Conservation (phyloP, 257 asterid genomes). For the Fraxinus pennsylvanica region DNA sequence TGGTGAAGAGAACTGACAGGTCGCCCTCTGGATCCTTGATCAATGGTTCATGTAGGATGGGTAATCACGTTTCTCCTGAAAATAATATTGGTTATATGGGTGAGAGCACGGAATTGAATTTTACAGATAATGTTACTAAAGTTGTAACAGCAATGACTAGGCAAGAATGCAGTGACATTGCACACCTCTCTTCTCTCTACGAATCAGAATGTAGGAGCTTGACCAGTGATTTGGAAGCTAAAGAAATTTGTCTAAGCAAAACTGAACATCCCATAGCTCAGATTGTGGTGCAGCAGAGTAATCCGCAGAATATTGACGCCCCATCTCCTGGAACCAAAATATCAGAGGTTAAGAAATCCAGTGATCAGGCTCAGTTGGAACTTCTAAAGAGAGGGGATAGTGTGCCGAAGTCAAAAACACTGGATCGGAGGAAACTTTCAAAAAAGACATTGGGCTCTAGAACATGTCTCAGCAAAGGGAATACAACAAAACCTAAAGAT, state of each 20-base stretch:
- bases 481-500: constrained; percentile 43
- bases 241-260: constrained; percentile 22
- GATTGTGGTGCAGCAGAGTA: constrained; percentile 30
- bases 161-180: constrained; percentile 34
- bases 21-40: constrained; percentile 20
- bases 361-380: constrained; percentile 28
- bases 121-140: constrained; percentile 24
- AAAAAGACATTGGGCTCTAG: constrained; percentile 61
- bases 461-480: constrained; percentile 41
- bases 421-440: constrained; percentile 39
- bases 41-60: constrained; percentile 26
- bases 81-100: constrained; percentile 14
- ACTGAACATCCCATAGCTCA: constrained; percentile 31
- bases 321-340: constrained; percentile 29
- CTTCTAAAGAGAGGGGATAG: constrained; percentile 31
- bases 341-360: constrained; percentile 25
- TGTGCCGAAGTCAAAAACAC: constrained; percentile 35
- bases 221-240: constrained; percentile 21
- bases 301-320: constrained; percentile 30
- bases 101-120: constrained; percentile 29
- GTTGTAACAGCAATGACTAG: constrained; percentile 22
- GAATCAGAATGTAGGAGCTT: constrained; percentile 32
- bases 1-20: constrained; percentile 11
- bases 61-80: constrained; percentile 32
- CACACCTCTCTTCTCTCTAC: constrained; percentile 26